phyloP scores from a whole-genome alignment of 441 rosid species.

The Euphorbia schlechtendalii region DNA sequence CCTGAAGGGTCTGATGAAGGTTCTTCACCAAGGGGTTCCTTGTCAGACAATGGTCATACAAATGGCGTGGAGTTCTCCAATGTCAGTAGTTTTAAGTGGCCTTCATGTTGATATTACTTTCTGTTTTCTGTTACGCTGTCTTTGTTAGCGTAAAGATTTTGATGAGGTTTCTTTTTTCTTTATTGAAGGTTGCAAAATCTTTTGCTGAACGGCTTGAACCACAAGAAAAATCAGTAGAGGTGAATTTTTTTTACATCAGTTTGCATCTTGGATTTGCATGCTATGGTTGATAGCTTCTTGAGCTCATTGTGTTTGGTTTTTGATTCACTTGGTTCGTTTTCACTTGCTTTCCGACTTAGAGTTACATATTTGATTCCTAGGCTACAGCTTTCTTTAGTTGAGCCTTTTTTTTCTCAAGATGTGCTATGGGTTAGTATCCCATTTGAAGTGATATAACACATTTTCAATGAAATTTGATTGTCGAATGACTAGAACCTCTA shows the following conservation, averaged over 20 bases:
- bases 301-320: conserved; percentile 4
- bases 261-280: neutral
- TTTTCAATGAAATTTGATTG: neutral
- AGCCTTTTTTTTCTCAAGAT: neutral
- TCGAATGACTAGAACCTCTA: neutral
- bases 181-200: conserved; percentile 40
- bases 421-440: neutral
- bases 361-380: neutral
- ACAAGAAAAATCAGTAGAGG: conserved; percentile 54
- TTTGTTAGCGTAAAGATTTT: conserved; percentile 5
- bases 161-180: conserved; percentile 12
- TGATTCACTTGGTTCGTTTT: neutral
- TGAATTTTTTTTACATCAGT: conserved; percentile 21
- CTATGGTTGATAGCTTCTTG: neutral
- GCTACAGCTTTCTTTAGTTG: neutral
- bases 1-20: conserved; percentile 74
- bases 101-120: neutral
- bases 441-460: too few species aligned
- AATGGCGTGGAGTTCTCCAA: conserved; percentile 41
- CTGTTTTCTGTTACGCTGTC: neutral
- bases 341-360: neutral
- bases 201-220: conserved; percentile 34
- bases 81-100: conserved; percentile 35
- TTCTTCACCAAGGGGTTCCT: conserved; percentile 58
- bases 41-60: conserved; percentile 44